Conservation (phyloP, 192 early-diverging fungal genomes). For the Coemansia sp. region DNA sequence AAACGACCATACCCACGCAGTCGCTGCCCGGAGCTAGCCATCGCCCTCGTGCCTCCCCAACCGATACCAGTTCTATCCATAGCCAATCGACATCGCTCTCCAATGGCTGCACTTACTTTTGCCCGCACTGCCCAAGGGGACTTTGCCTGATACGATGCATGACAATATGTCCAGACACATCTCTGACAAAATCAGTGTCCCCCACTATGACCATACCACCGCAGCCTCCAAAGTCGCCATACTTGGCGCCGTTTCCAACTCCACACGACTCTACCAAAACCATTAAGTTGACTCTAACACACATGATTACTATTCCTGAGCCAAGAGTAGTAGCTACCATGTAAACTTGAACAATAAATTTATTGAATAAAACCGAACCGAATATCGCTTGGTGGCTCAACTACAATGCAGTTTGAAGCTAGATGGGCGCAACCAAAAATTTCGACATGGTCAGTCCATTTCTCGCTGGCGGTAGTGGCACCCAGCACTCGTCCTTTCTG, state of each 20-base stretch:
- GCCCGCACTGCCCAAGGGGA: constrained; percentile 34
- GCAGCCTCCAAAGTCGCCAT: background rate
- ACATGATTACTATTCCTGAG: background rate
- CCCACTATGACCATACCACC: background rate
- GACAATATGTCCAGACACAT: constrained; percentile 31
- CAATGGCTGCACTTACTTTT: constrained; percentile 37
- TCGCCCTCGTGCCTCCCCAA: background rate
- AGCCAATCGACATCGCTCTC: background rate
- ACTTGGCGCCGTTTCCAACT: background rate
- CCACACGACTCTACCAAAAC: background rate
- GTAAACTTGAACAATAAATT: background rate
- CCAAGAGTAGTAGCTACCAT: background rate
- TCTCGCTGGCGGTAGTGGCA: constrained; percentile 33
- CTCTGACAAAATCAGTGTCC: background rate
- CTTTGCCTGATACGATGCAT: constrained; percentile 39
- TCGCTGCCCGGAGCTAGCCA: background rate
- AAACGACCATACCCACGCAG: background rate
- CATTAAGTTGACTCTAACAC: background rate
- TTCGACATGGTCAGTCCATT: constrained; percentile 3
- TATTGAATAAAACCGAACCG: background rate
- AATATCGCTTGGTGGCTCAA: background rate
- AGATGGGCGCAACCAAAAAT: background rate
- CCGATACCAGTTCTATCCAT: background rate
- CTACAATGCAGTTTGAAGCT: background rate
- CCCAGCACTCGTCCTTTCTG: constrained; percentile 48